Percentiles rank a stretch among this genome's conserved stretches.
Conservation (phyloP, 164 flowering plant genomes). For the Nymphaea colorata region DNA sequence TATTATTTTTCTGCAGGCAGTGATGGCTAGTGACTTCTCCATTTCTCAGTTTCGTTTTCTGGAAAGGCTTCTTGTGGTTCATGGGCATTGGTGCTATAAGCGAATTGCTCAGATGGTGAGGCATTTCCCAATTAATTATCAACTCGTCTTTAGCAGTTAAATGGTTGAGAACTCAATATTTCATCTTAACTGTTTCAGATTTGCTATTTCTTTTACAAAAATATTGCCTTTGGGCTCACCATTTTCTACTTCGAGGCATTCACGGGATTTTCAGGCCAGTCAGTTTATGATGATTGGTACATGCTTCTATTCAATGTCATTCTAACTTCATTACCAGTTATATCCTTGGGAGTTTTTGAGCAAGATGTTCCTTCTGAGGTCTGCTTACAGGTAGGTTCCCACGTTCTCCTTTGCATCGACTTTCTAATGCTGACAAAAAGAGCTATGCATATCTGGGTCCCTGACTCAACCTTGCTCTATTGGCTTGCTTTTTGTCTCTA, state of each 20-base stretch:
- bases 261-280: slow-evolving; percentile 91
- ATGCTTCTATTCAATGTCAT: slow-evolving; percentile 81
- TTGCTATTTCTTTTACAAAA: slow-evolving; percentile 97
- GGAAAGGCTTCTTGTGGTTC: slow-evolving; percentile 81
- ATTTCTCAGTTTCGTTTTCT: slow-evolving; percentile 86
- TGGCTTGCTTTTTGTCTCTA: slow-evolving; percentile 14
- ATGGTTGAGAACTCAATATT: no score
- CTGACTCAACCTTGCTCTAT: no score
- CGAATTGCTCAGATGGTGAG: slow-evolving; percentile 93
- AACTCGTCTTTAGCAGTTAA: no score
- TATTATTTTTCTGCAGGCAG: slow-evolving; percentile 48
- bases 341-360: slow-evolving; percentile 87
- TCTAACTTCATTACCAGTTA: slow-evolving; percentile 88
- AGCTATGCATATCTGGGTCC: no score
- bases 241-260: slow-evolving; percentile 93
- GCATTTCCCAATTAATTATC: no score
- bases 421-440: no score
- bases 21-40: slow-evolving; percentile 92
- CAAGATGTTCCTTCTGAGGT: slow-evolving; percentile 92
- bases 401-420: no score
- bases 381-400: slow-evolving; percentile 66
- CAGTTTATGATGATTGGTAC: slow-evolving; percentile 89
- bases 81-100: slow-evolving; percentile 98
- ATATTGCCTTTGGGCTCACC: slow-evolving; percentile 95
- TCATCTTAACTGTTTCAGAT: slow-evolving; percentile 32